Evolutionary conservation across 2,329 filamentous ascomycete species (phyloP), one percentile per base, ranked within the genome.

Genomic region (Pyrenochaeta sp.): DNA sequence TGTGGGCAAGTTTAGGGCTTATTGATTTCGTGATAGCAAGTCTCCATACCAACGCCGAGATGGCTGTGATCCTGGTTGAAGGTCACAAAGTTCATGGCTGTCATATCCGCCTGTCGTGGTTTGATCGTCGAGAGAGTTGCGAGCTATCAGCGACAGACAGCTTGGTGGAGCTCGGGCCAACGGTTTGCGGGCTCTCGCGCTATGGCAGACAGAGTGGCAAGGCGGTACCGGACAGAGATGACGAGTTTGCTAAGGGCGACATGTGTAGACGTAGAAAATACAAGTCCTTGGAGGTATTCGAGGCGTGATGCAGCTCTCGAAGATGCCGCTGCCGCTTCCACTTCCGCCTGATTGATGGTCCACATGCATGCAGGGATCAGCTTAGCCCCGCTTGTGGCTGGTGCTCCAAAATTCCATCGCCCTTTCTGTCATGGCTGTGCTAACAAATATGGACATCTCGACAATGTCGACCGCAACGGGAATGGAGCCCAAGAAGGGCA

Each of bases 1-100:
- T 95, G 62, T 50, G 6, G 27, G 57, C 54, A 54, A 61, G 52
- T 48, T 66, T 36, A 65, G 58, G 34, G 46, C 30, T 42, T 28
- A 24, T 24, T 28, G 25, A 9, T 25, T 34, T 9, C 22, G 4
- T 6, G 10, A 6, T 25, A 9, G 15, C 13, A 8, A 15, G 25
- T 34, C 30, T 45, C 79, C 89, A 74, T 83, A 93, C 92, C 94
- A 69, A 99, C 93, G 82, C 94, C 94, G 65, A 99, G 85, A 79
- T 94, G 94, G 85, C 91, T 96, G 83, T 97, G 93, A 83, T 99
- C 95, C 84, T 99, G 95, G 80, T 99, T 99, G 81, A 98, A 99
- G 42, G 94, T 97, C 72, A 99, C 92, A 81, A 96, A 99, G 80
- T 99, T 99, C 83, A 98, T 92, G 43, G 68, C 67, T 48, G 88